Conservation (phyloP, 106 monocot species). For the Hemerocallis citrina region DNA sequence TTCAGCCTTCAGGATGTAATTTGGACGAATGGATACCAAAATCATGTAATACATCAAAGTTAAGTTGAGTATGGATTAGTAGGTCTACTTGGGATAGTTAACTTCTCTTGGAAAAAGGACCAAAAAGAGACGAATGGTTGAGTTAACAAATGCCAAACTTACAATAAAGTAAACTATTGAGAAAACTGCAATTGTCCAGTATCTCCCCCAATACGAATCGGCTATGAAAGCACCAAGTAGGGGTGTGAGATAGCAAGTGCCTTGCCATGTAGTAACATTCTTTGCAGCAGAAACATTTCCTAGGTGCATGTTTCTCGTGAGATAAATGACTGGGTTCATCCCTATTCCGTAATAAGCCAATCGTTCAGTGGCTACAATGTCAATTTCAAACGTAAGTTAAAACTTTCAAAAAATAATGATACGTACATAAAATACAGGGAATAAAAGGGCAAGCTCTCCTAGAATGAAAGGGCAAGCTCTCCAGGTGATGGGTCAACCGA, state of each 20-base stretch:
- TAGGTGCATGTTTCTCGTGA: constrained; percentile 51
- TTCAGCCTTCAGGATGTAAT: too few relatives aligned
- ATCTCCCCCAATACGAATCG: constrained; percentile 75
- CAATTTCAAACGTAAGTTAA: background rate
- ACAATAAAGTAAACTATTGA: constrained; percentile 62
- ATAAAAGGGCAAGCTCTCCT: constrained; percentile 56
- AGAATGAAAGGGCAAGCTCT: constrained; percentile 24
- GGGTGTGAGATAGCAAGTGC: constrained; percentile 66
- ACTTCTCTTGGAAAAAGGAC: too few relatives aligned
- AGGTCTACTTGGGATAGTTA: too few relatives aligned
- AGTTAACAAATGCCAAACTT: too few relatives aligned
- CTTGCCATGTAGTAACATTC: constrained; percentile 64
- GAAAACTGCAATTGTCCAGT: constrained; percentile 65
- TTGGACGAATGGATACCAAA: too few relatives aligned
- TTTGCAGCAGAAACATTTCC: constrained; percentile 66
- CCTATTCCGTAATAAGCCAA: constrained; percentile 68
- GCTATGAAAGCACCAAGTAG: constrained; percentile 72
- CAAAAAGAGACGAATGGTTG: too few relatives aligned
- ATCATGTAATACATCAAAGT: too few relatives aligned
- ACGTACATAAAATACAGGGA: too few relatives aligned
- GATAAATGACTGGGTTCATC: constrained; percentile 60
- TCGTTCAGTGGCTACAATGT: constrained; percentile 46
- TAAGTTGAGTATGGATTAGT: too few relatives aligned
- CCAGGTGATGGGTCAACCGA: constrained; percentile 25
- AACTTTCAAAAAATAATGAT: too few relatives aligned